Evolutionary conservation across 148 eudicot genomes (phyloP).

Genomic region (Vaccinium corymbosum): DNA sequence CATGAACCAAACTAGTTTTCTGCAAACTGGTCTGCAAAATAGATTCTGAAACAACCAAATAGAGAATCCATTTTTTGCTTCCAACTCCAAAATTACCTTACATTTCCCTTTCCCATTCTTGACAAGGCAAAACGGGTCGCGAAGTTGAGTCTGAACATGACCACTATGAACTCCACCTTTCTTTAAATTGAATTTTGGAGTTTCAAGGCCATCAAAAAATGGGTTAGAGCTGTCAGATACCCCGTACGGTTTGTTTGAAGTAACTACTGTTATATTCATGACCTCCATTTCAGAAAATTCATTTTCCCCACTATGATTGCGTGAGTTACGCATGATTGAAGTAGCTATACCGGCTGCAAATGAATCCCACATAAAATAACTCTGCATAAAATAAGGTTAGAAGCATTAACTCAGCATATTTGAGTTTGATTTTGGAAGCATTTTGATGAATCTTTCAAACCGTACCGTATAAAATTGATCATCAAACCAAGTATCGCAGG

Average conservation of each 20-base stretch:
- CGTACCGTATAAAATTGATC: slow-evolving; percentile 60
- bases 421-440: not conserved
- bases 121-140: slow-evolving; percentile 67
- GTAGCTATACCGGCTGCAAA: slow-evolving; percentile 71
- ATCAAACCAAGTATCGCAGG: slow-evolving; percentile 64
- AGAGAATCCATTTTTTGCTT: not conserved
- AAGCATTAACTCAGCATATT: not conserved
- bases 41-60: not conserved
- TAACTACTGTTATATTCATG: slow-evolving; percentile 73
- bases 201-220: slow-evolving; percentile 49
- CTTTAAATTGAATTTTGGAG: slow-evolving; percentile 48
- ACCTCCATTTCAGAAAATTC: slow-evolving; percentile 77
- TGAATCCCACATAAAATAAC: slow-evolving; percentile 87
- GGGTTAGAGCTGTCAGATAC: slow-evolving; percentile 78
- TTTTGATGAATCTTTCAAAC: not conserved
- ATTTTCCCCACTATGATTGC: slow-evolving; percentile 45
- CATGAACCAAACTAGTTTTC: not conserved
- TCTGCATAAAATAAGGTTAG: slow-evolving; percentile 34
- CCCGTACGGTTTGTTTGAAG: slow-evolving; percentile 80
- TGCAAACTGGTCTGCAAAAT: not conserved
- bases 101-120: slow-evolving; percentile 66
- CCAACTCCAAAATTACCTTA: slow-evolving; percentile 33
- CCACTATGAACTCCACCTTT: slow-evolving; percentile 80
- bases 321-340: slow-evolving; percentile 60
- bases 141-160: slow-evolving; percentile 72